phyloP scores from a whole-genome alignment of 495 filamentous ascomycete genomes.

The Penicillium pancosmium region DNA sequence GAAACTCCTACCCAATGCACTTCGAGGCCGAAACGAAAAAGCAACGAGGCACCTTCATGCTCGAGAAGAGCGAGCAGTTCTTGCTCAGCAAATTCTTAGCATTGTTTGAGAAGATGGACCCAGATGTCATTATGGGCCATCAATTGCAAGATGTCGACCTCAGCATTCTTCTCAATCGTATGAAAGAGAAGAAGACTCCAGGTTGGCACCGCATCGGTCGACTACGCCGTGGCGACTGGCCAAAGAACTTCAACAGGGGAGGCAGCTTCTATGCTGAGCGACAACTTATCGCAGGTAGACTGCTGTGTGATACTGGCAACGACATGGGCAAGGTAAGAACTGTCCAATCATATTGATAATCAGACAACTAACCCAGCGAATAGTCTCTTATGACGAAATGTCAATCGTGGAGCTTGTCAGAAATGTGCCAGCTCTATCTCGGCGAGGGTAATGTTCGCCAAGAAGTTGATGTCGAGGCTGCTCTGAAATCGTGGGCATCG shows the following conservation, averaged over 20 bases:
- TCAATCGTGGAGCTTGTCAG: conserved; percentile 94
- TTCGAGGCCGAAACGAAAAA: conserved; percentile 77
- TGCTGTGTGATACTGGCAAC: conserved; percentile 93
- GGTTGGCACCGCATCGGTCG: conserved; percentile 92
- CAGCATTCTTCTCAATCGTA: conserved; percentile 81
- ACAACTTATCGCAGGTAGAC: conserved; percentile 82
- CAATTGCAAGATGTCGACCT: conserved; percentile 96
- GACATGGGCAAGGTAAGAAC: conserved; percentile 82
- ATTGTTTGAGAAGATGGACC: conserved; percentile 82
- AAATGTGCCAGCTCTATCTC: conserved; percentile 93
- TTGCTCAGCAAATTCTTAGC: conserved; percentile 87
- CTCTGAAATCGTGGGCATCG: conserved; percentile 84
- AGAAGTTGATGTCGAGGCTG: conserved; percentile 85
- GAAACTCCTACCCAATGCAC: conserved; percentile 74
- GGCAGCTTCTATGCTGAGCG: conserved; percentile 91
- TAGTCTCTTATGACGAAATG: conserved; percentile 93
- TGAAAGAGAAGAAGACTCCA: conserved; percentile 87
- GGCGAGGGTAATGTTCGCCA: conserved; percentile 65
- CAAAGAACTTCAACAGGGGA: conserved; percentile 80
- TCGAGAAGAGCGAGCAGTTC: conserved; percentile 79
- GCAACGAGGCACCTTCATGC: conserved; percentile 72
- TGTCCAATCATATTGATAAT: background rate
- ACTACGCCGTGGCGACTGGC: conserved; percentile 83
- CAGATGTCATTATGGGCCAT: conserved; percentile 94
- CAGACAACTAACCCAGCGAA: conserved; percentile 29